These are phyloP conservation scores for Aspergillus candidus DNA, from an alignment of 2,329 filamentous ascomycete genomes.

Conservation along the genomic window DNA sequence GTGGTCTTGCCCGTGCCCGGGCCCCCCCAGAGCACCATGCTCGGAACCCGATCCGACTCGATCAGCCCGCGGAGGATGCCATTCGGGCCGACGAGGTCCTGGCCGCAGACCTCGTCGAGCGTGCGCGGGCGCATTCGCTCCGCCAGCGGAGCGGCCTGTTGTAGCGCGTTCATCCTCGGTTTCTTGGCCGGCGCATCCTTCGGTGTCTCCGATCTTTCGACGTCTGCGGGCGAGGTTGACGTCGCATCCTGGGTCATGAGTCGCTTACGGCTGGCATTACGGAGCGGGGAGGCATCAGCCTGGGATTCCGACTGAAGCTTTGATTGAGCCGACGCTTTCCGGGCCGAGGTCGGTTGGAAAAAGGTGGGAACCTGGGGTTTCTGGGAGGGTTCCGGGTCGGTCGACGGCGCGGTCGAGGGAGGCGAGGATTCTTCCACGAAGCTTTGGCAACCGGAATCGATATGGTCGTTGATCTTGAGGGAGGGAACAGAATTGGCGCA, in stretches of 20 bases:
- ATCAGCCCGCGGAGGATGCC: constrained; percentile 86
- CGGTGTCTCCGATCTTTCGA: constrained; percentile 17
- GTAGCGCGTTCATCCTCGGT: constrained; percentile 57
- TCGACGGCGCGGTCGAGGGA: constrained; percentile 37
- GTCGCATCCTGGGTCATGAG: constrained; percentile 23
- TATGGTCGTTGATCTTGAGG: constrained; percentile 75
- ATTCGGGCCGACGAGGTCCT: constrained; percentile 77
- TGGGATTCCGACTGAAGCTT: constrained; percentile 19
- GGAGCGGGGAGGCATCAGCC: constrained; percentile 20
- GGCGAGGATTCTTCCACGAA: constrained; percentile 49
- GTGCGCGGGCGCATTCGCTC: constrained; percentile 86
- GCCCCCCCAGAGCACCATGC: constrained; percentile 78
- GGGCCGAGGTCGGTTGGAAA: constrained; percentile 48
- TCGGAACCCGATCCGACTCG: constrained; percentile 76
- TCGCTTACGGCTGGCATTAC: constrained; percentile 27
- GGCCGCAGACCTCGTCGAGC: constrained; percentile 81
- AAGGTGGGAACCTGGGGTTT: constrained; percentile 46
- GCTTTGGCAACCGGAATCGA: constrained; percentile 73
- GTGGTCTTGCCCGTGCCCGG: constrained; percentile 52
- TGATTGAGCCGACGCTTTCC: constrained; percentile 34
- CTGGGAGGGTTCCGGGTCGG: constrained; percentile 30
- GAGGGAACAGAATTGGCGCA: constrained; percentile 56
- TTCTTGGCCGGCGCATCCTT: constrained; percentile 53
- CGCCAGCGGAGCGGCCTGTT: constrained; percentile 73
- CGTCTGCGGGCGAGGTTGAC: constrained; percentile 13